A percentile compares a stretch with the other conserved stretches of the same genome.
Conservation (phyloP, 129 eudicot species). For the Glebionis coronaria region DNA sequence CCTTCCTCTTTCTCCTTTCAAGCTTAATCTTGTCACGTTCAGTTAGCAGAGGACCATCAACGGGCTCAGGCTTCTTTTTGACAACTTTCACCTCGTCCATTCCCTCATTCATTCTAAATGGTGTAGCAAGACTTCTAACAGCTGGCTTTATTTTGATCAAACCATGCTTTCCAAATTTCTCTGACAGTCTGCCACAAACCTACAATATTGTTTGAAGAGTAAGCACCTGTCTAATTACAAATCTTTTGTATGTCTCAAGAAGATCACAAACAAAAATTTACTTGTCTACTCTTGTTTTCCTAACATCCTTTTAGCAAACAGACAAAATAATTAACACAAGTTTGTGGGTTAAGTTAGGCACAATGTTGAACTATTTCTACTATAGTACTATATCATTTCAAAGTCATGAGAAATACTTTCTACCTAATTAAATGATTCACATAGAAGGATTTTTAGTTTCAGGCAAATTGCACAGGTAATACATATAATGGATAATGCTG, state of each 20-base stretch:
- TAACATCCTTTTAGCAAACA: too few species aligned
- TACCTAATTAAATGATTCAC: too few species aligned
- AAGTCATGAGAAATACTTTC: not conserved
- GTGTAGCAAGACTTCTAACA: conserved; percentile 86
- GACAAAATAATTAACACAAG: not conserved
- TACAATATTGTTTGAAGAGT: conserved; percentile 25
- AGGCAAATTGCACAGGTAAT: too few species aligned
- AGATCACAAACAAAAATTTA: not conserved
- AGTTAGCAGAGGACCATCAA: conserved; percentile 88
- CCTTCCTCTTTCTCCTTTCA: conserved; percentile 96
- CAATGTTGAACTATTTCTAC: not conserved
- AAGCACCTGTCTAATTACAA: not conserved
- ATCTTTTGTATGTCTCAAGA: too few species aligned
- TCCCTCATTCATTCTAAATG: conserved; percentile 92
- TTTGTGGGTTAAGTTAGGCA: not conserved
- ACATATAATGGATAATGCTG: too few species aligned
- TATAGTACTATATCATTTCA: conserved; percentile 4
- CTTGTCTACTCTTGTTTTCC: not conserved
- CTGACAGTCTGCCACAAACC: conserved; percentile 79
- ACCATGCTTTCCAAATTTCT: conserved; percentile 92
- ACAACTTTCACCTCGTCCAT: conserved; percentile 86
- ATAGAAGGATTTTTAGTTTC: too few species aligned
- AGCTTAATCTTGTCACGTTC: conserved; percentile 94
- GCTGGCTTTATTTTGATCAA: conserved; percentile 78
- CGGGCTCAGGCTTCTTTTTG: conserved; percentile 84